These are phyloP conservation scores for Ogataea angusta DNA, from an alignment of 805 yeast genomes.

Conservation along the genomic window DNA sequence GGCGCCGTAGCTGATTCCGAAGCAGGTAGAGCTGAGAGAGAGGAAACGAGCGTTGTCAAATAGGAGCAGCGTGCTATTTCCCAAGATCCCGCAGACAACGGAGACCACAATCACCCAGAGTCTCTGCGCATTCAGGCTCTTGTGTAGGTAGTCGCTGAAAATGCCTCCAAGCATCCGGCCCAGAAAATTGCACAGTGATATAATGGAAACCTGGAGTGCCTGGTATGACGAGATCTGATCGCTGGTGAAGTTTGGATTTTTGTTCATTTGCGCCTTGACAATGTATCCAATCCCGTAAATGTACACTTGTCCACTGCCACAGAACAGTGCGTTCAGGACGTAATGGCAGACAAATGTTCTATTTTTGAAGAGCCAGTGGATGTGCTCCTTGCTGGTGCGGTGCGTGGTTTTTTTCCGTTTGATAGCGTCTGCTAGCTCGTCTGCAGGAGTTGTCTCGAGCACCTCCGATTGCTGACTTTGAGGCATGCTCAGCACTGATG, in stretches of 20 bases:
- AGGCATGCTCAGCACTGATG: not conserved
- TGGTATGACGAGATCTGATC: conserved; percentile 49
- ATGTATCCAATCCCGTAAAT: conserved; percentile 73
- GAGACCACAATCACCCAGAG: conserved; percentile 59
- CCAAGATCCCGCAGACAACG: conserved; percentile 34
- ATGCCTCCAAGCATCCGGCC: conserved; percentile 69
- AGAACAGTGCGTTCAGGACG: conserved; percentile 50
- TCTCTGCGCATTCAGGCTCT: conserved; percentile 51
- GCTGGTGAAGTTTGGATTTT: conserved; percentile 18
- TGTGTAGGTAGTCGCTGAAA: conserved; percentile 56
- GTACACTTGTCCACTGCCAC: conserved; percentile 69
- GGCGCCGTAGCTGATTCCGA: conserved; percentile 69
- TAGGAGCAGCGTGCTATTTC: conserved; percentile 36
- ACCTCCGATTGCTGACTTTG: conserved; percentile 10
- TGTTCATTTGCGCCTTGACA: conserved; percentile 46
- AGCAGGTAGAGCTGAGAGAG: conserved; percentile 47
- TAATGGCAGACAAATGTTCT: conserved; percentile 49
- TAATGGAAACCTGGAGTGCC: conserved; percentile 66
- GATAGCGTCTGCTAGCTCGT: conserved; percentile 1
- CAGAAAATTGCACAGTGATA: conserved; percentile 60
- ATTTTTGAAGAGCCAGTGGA: conserved; percentile 26
- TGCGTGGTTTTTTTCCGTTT: conserved; percentile 12
- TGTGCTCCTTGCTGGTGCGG: conserved; percentile 23
- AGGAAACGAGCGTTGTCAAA: conserved; percentile 42
- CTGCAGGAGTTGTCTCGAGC: conserved; percentile 1